A percentile compares a stretch with the other conserved stretches of the same genome.
phyloP scores from a whole-genome alignment of 257 asterid species.

The Henckelia pumila region DNA sequence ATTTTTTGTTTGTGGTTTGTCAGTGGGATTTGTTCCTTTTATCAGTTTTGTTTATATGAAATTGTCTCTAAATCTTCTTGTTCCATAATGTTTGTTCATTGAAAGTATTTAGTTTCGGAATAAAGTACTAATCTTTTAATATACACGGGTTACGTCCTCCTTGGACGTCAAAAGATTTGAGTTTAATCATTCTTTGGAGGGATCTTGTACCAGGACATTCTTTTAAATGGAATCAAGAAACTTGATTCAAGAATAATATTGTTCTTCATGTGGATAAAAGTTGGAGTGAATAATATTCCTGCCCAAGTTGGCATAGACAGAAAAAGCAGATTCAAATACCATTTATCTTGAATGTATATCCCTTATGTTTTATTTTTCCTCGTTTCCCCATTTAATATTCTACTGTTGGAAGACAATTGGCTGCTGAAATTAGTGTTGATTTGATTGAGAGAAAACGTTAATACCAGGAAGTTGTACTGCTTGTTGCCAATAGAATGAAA shows the following conservation, averaged over 20 bases:
- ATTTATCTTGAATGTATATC: not conserved
- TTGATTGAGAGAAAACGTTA: no score
- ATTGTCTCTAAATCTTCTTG: not conserved
- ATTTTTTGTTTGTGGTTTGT: not conserved
- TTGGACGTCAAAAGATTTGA: not conserved
- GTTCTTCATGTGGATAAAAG: no score
- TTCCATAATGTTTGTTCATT: not conserved
- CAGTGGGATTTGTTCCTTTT: not conserved
- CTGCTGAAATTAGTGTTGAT: no score
- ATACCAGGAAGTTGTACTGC: no score
- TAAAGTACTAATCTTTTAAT: not conserved
- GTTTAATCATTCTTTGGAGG: not conserved
- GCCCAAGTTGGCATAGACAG: not conserved
- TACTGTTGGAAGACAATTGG: no score
- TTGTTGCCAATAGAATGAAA: no score
- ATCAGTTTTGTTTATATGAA: not conserved
- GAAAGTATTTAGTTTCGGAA: not conserved
- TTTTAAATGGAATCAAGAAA: slow-evolving; percentile 1
- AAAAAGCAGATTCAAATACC: not conserved
- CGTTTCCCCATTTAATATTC: no score
- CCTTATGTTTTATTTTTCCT: not conserved
- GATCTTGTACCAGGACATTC: not conserved
- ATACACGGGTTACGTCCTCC: not conserved
- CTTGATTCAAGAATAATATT: not conserved
- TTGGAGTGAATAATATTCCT: not conserved